Evolutionary conservation across 345 rosid species (phyloP).

Genomic region (Psidium friedrichsthalianum): DNA sequence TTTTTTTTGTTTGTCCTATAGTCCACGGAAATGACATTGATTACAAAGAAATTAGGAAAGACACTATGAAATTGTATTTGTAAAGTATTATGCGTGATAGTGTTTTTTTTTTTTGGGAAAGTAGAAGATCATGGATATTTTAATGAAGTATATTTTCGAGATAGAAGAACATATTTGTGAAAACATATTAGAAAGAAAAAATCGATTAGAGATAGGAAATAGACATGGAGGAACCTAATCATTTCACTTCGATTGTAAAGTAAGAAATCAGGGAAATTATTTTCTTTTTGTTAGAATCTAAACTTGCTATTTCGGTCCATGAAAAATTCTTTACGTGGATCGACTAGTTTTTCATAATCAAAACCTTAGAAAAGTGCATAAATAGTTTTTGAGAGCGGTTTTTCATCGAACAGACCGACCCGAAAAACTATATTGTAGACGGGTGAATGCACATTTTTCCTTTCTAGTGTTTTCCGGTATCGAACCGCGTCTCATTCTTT

Average conservation of each 20-base stretch:
- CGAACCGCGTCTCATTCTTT: background rate
- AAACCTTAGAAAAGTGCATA: background rate
- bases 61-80: too few relatives aligned
- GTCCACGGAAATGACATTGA: background rate
- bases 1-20: background rate
- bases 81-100: too few relatives aligned
- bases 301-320: background rate
- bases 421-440: background rate
- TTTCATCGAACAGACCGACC: background rate
- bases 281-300: background rate
- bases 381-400: background rate
- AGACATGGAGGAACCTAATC: background rate
- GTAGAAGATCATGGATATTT: background rate
- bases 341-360: background rate
- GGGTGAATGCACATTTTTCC: background rate
- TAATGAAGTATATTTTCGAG: background rate
- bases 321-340: background rate
- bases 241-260: background rate
- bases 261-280: background rate
- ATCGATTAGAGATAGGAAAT: background rate
- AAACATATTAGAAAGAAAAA: background rate
- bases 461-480: background rate
- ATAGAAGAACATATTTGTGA: background rate
- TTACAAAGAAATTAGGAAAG: background rate
- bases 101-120: background rate